Evolutionary conservation across 2,329 filamentous ascomycete genomes (phyloP).

Genomic region (Fusarium nelsonii): DNA sequence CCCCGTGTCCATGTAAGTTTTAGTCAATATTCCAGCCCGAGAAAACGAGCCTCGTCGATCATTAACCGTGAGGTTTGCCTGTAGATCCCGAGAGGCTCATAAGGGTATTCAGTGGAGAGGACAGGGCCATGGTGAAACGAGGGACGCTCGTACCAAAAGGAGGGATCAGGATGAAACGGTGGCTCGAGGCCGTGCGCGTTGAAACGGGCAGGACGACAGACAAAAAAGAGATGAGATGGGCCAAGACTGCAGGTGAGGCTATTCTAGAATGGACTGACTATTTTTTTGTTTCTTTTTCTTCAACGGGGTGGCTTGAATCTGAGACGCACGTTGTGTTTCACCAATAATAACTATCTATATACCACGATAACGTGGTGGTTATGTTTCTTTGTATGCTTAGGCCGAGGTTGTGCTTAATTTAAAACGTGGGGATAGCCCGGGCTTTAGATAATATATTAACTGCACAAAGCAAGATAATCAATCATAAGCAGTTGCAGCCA

Average conservation of each 20-base stretch:
- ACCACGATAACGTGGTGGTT: neutral
- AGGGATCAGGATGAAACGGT: constrained; percentile 25
- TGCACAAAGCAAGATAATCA: neutral
- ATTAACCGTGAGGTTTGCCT: neutral
- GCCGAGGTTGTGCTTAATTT: constrained; percentile 6
- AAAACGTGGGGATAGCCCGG: constrained; percentile 4
- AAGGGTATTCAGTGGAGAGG: neutral
- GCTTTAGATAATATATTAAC: neutral
- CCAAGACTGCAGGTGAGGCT: neutral
- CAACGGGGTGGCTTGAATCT: neutral
- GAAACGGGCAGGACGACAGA: constrained; percentile 10
- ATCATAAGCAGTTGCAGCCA: neutral
- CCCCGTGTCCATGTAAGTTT: neutral
- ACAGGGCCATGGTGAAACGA: constrained; percentile 32
- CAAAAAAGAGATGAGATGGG: neutral
- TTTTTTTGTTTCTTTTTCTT: neutral
- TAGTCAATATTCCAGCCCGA: too few relatives aligned
- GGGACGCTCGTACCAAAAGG: constrained; percentile 7
- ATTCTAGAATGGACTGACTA: neutral
- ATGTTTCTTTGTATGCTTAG: constrained; percentile 16
- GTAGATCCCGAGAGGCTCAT: constrained; percentile 1
- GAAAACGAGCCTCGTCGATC: constrained; percentile 7
- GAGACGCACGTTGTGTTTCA: constrained; percentile 20
- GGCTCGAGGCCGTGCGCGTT: constrained; percentile 18
- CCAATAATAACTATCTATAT: neutral